Conservation (phyloP, 1,284 basidiomycete genomes). For the Cutaneotrichosporon sp. region DNA sequence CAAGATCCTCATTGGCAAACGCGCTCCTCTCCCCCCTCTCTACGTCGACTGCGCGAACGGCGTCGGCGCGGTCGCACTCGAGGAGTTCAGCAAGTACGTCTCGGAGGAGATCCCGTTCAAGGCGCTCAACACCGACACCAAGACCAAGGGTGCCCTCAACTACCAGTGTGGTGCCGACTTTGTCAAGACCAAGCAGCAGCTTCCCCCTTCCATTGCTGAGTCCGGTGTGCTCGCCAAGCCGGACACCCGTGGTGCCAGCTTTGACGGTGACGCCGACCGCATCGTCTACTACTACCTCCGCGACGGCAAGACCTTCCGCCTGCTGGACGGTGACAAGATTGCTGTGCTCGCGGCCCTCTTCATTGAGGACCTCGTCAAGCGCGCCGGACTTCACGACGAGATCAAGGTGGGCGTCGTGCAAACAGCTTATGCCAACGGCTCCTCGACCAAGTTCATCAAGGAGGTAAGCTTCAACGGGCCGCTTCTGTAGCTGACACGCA, state of each 20-base stretch:
- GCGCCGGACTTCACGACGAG: conserved; percentile 60
- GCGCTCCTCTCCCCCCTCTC: conserved; percentile 52
- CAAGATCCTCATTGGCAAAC: conserved; percentile 71
- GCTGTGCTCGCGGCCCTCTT: conserved; percentile 89
- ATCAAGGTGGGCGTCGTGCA: conserved; percentile 91
- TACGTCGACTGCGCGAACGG: conserved; percentile 96
- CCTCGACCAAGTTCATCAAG: conserved; percentile 85
- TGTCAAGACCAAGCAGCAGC: conserved; percentile 86
- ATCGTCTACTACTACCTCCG: conserved; percentile 88
- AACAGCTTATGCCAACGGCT: conserved; percentile 98
- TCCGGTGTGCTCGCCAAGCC: conserved; percentile 56
- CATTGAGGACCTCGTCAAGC: conserved; percentile 82
- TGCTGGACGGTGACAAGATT: conserved; percentile 99
- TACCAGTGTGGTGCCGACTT: conserved; percentile 89
- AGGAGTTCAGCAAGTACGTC: conserved; percentile 54
- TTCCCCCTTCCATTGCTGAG: conserved; percentile 56
- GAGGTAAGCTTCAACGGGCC: conserved; percentile 57
- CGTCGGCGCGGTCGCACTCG: conserved; percentile 75
- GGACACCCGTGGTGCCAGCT: conserved; percentile 79
- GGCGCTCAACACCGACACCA: conserved; percentile 64
- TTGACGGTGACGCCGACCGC: conserved; percentile 97
- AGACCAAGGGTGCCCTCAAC: conserved; percentile 72
- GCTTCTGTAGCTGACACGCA: conserved; percentile 13
- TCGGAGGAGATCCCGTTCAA: conserved; percentile 38
- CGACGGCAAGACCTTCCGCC: conserved; percentile 63